phyloP scores from a whole-genome alignment of 2,329 filamentous ascomycete genomes.

The Scedosporium apiospermum region DNA sequence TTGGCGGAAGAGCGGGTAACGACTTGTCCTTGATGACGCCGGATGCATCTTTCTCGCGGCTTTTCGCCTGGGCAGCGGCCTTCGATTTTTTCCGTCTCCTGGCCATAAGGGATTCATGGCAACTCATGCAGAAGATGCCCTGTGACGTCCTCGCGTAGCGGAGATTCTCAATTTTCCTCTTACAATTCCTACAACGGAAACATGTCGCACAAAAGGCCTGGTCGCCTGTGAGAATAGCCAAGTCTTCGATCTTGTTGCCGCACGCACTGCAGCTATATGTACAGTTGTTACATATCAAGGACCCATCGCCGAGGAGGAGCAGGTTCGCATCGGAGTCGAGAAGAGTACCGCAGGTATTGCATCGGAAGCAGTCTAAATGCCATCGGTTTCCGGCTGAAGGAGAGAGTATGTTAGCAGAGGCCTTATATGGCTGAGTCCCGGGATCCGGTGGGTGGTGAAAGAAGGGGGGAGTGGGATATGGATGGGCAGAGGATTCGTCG shows the following conservation, averaged over 20 bases:
- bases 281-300: constrained; percentile 97
- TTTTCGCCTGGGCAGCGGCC: constrained; percentile 50
- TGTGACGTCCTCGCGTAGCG: constrained; percentile 96
- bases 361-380: constrained; percentile 98
- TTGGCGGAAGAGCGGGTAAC: constrained; percentile 79
- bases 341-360: constrained; percentile 88
- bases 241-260: constrained; percentile 93
- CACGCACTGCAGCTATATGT: constrained; percentile 98
- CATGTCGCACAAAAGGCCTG: constrained; percentile 97
- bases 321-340: constrained; percentile 98
- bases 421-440: too few species aligned
- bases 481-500: not conserved
- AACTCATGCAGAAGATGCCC: constrained; percentile 99
- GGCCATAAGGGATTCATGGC: constrained; percentile 94
- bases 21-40: constrained; percentile 81
- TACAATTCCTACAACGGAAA: constrained; percentile 96
- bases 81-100: constrained; percentile 80
- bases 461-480: not conserved
- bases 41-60: constrained; percentile 52
- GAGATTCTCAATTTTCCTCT: constrained; percentile 96
- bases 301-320: constrained; percentile 91
- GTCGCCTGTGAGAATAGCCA: constrained; percentile 93
- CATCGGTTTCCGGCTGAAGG: constrained; percentile 79
- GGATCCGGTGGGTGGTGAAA: not conserved
- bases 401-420: constrained; percentile 10